Percentiles rank a stretch among this genome's conserved stretches.
These are phyloP conservation scores for Colletotrichum agaves DNA, from an alignment of 2,329 filamentous ascomycete species.

Conservation along the genomic window DNA sequence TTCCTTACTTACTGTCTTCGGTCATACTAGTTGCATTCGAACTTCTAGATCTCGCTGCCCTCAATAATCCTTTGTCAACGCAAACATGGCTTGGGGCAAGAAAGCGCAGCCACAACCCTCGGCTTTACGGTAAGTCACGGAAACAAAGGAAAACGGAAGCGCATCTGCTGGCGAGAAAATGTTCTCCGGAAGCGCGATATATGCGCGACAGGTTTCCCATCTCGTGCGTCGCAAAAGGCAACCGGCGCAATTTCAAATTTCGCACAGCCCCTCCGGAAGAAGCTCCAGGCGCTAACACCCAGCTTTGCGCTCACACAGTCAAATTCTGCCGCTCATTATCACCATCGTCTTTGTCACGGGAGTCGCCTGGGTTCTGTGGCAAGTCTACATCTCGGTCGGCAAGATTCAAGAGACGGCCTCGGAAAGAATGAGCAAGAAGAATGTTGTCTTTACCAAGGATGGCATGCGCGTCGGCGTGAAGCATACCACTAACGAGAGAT, in stretches of 20 bases:
- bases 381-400: constrained; percentile 75
- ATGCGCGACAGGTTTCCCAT: too few species aligned
- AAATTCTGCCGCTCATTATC: constrained; percentile 74
- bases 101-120: constrained; percentile 30
- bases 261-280: neutral
- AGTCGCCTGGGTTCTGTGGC: constrained; percentile 74
- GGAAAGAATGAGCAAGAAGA: constrained; percentile 78
- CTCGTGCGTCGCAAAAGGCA: too few species aligned
- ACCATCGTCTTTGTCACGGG: constrained; percentile 67
- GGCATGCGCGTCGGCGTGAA: constrained; percentile 78
- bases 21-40: neutral
- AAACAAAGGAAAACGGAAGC: neutral
- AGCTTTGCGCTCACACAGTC: constrained; percentile 48
- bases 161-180: too few species aligned
- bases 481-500: constrained; percentile 74
- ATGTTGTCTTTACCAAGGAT: constrained; percentile 80
- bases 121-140: constrained; percentile 24
- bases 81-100: constrained; percentile 35
- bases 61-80: neutral
- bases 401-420: constrained; percentile 74
- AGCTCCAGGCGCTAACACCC: constrained; percentile 10
- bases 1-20: too few species aligned
- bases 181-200: too few species aligned
- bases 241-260: neutral
- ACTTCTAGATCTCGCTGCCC: neutral